Conservation (phyloP, 2,329 filamentous ascomycete species). For the Trichoderma sp. region DNA sequence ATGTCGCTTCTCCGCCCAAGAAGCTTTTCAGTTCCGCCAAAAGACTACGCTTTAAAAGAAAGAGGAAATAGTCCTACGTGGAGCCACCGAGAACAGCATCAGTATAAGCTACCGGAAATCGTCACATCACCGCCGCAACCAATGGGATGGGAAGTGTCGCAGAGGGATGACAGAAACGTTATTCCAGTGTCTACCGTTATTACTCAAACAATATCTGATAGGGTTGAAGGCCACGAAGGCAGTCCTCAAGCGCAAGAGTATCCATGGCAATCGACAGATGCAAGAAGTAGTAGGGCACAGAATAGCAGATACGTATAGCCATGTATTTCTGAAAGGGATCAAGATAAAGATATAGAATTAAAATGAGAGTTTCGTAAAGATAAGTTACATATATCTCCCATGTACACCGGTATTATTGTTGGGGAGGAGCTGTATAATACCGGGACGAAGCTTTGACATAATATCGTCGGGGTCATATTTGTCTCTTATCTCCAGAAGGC, state of each 20-base stretch:
- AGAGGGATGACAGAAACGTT: background rate
- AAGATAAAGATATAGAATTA: background rate
- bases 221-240: background rate
- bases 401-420: background rate
- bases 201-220: constrained; percentile 8
- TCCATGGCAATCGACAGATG: background rate
- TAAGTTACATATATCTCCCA: background rate
- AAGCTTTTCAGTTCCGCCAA: background rate
- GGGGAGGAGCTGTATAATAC: background rate
- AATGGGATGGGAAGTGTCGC: background rate
- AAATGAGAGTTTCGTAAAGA: no score
- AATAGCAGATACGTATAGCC: background rate
- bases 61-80: background rate
- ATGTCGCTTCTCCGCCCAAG: background rate
- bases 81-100: background rate
- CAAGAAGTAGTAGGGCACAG: background rate
- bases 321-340: background rate
- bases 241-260: background rate
- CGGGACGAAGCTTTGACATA: constrained; percentile 2
- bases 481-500: background rate
- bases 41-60: background rate
- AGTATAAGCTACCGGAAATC: background rate
- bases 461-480: background rate
- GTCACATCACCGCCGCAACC: background rate
- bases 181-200: constrained; percentile 15